Evolutionary conservation across 1,284 basidiomycete species (phyloP), one percentile per base, ranked within the genome.

Genomic region (Malassezia yamatoensis): DNA sequence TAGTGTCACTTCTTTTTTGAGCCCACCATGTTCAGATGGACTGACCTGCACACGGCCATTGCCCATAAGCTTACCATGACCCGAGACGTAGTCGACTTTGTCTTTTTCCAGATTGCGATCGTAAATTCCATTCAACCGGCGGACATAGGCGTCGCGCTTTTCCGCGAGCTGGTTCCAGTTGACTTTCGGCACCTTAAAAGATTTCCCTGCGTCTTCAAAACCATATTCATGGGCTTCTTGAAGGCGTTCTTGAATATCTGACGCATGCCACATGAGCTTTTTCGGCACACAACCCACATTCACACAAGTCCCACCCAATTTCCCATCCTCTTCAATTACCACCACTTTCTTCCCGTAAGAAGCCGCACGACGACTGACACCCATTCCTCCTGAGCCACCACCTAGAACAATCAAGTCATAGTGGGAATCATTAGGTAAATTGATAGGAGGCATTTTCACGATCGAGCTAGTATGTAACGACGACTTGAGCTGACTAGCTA

Each of bases 261-360:
- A 90, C 34, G 93, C 90, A 74, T 98, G 88, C 94, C 94, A 98
- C 94, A 98, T 98, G 60, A 99, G 84, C 87, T 96, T 77, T 59
- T 75, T 66, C 36, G 72, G 72, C 20, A 74, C 72, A 40, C 72
- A 74, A 6, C 88, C 89, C 58, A 93, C 81, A 62, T 82, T 96
- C 60, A 99, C 93, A 73, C 94, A 98, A 36, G 94, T 98, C 42
- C 94, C 94, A 38, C 94, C 94, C 5, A 93, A 81, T 38, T 81
- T 76, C 18, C 83, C 82, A 8, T 83, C 82, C 47, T 80, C 81
- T 76, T 99, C 93, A 34, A 96, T 83, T 21, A 96, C 79, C 11
- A 88, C 90, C 47, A 90, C 89, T 76, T 93, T 96, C 73, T 87
- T 88, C 50, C 93, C 91, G 76, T 96, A 93, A 20, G 81, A 81